These are phyloP conservation scores for Vitis rupestris DNA, from an alignment of 164 flowering plant species.

Conservation along the genomic window DNA sequence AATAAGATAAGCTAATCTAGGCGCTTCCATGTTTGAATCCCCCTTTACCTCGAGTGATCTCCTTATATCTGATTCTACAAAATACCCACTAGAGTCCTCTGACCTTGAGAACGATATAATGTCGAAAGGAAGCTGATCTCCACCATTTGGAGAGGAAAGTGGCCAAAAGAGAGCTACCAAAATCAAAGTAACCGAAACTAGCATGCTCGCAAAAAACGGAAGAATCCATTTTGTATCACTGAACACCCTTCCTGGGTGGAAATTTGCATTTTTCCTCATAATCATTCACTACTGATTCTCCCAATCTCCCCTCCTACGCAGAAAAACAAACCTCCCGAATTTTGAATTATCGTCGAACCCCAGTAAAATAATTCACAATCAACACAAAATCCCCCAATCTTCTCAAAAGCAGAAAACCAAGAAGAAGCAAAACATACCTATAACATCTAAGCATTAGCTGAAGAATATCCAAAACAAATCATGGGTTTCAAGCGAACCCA, in stretches of 20 bases:
- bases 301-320: not conserved
- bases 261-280: constrained; percentile 62
- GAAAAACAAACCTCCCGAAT: constrained; percentile 1
- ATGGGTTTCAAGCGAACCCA: too few relatives aligned
- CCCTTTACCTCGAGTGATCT: constrained; percentile 17
- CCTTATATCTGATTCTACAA: constrained; percentile 66
- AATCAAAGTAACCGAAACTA: constrained; percentile 54
- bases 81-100: constrained; percentile 59
- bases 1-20: constrained; percentile 88
- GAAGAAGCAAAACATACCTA: constrained; percentile 26
- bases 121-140: constrained; percentile 48
- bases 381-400: constrained; percentile 12
- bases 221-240: constrained; percentile 78
- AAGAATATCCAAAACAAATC: too few relatives aligned
- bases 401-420: constrained; percentile 3
- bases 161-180: constrained; percentile 43
- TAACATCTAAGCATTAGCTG: constrained; percentile 4
- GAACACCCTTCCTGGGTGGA: constrained; percentile 57
- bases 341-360: not conserved
- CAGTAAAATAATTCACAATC: not conserved
- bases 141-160: constrained; percentile 40
- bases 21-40: constrained; percentile 33
- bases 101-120: constrained; percentile 31
- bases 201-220: constrained; percentile 73
- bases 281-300: constrained; percentile 11